A percentile compares a stretch with the other conserved stretches of the same genome.
Conservation (phyloP, 108 stramenopile genomes). For the Cyclotella cryptica region DNA sequence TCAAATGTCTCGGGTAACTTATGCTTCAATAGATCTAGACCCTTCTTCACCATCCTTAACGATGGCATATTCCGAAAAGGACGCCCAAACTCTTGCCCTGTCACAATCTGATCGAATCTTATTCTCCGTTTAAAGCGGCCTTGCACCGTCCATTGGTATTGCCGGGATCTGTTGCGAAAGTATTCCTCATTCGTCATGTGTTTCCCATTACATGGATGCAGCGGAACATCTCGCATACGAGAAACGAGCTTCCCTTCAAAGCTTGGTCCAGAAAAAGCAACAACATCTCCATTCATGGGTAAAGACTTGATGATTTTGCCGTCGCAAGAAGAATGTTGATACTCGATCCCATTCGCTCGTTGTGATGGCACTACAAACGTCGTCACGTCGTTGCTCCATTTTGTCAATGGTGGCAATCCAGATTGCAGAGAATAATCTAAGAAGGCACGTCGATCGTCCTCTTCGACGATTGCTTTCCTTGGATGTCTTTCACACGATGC, state of each 20-base stretch:
- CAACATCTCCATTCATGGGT: constrained; percentile 38
- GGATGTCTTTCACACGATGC: background rate
- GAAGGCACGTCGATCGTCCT: constrained; percentile 22
- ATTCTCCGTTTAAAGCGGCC: constrained; percentile 44
- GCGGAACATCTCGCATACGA: constrained; percentile 39
- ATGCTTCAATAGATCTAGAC: constrained; percentile 37
- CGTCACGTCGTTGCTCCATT: constrained; percentile 30
- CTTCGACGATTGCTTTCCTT: background rate
- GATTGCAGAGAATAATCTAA: constrained; percentile 36
- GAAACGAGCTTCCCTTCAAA: constrained; percentile 49
- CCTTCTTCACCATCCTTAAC: constrained; percentile 34
- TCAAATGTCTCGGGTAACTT: constrained; percentile 55
- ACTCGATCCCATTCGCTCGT: constrained; percentile 18
- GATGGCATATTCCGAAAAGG: constrained; percentile 54
- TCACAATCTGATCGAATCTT: constrained; percentile 51
- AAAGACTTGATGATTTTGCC: constrained; percentile 3
- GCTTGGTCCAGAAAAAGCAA: constrained; percentile 24
- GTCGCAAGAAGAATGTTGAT: constrained; percentile 5
- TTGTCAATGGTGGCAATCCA: constrained; percentile 29
- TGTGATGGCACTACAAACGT: constrained; percentile 28
- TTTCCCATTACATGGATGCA: constrained; percentile 13
- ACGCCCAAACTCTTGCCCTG: constrained; percentile 58
- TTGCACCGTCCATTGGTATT: constrained; percentile 55
- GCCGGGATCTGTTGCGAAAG: constrained; percentile 43
- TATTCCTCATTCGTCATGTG: constrained; percentile 31